phyloP scores from a whole-genome alignment of 331 rosid species.

The Acacia pycnantha region DNA sequence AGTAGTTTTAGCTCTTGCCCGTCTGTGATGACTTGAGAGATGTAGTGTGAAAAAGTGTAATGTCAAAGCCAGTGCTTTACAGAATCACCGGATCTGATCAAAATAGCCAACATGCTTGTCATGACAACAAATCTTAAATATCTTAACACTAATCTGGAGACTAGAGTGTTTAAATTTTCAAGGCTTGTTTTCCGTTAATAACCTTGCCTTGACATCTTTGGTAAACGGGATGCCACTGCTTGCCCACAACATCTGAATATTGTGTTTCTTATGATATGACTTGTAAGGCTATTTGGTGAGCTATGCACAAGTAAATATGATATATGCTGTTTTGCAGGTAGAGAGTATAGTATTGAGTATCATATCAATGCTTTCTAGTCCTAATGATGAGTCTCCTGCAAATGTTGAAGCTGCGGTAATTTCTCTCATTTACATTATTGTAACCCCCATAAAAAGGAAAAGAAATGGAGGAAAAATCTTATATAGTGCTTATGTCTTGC shows the following conservation, averaged over 20 bases:
- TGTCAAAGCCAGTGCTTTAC: conserved; percentile 14
- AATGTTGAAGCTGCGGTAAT: conserved; percentile 95
- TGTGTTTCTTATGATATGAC: not conserved
- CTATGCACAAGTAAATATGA: not conserved
- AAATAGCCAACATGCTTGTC: conserved; percentile 6
- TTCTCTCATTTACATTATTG: not conserved
- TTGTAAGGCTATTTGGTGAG: not conserved
- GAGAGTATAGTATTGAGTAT: conserved; percentile 99
- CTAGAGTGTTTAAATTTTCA: not conserved
- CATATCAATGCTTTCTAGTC: conserved; percentile 96
- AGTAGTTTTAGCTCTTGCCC: conserved; percentile 6
- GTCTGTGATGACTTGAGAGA: conserved; percentile 17
- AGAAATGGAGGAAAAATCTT: not conserved
- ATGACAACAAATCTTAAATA: not conserved
- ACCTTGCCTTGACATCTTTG: not conserved
- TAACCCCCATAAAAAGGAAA: not conserved
- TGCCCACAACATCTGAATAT: not conserved
- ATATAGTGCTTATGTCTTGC: not conserved
- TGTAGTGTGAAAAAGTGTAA: not conserved
- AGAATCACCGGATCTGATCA: not conserved
- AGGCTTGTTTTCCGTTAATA: conserved; percentile 1
- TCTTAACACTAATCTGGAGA: conserved; percentile 18
- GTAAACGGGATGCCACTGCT: not conserved
- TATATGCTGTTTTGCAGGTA: conserved; percentile 59
- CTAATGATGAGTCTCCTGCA: conserved; percentile 98